phyloP scores from a whole-genome alignment of 176 grass and related monocot genomes.

The barley (Hordeum vulgare) region MorexV3_pseudomolecules_assembly NC_058520.1:11734810-11735309 shows the following conservation, averaged over 20 bases:
- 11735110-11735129: not conserved
- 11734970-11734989: constrained; percentile 35
- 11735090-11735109: not conserved
- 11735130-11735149: not conserved
- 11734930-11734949: constrained; percentile 22
- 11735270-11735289: not conserved
- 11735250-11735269: not conserved
- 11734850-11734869: constrained; percentile 70
- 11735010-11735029: constrained; percentile 92
- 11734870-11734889: constrained; percentile 73
- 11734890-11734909: constrained; percentile 34
- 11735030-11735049: constrained; percentile 75
- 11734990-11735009: constrained; percentile 83
- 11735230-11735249: not conserved
- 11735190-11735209: not conserved
- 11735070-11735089: not conserved
- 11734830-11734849: constrained; percentile 60
- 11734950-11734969: constrained; percentile 43
- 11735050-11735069: not conserved
- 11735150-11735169: not conserved
- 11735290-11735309: not conserved
- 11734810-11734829: constrained; percentile 93
- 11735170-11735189: not conserved
- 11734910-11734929: constrained; percentile 23
- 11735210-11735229: not conserved